Conservation (phyloP, 176 grass and related monocot genomes). For the Ampelocalamus luodianensis region DNA sequence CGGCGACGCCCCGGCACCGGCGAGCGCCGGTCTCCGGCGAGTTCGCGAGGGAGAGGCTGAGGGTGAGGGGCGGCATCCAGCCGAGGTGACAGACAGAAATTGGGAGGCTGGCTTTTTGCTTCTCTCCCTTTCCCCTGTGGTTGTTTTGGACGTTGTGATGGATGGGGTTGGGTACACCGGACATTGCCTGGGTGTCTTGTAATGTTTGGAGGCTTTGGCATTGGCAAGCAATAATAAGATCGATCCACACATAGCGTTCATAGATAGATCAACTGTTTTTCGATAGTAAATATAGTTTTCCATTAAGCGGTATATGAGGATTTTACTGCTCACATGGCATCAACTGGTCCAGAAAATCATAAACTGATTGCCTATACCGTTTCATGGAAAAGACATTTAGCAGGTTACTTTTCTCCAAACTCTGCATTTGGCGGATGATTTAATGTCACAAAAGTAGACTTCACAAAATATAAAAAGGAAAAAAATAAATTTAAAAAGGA, state of each 20-base stretch:
- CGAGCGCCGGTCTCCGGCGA: slow-evolving; percentile 36
- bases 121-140: not conserved
- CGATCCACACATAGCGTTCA: not conserved
- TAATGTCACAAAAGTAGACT: too few relatives aligned
- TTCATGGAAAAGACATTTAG: too few relatives aligned
- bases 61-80: slow-evolving; percentile 55
- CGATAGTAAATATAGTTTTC: not conserved
- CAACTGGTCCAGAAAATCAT: not conserved
- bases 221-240: not conserved
- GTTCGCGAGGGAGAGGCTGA: slow-evolving; percentile 51
- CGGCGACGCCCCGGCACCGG: slow-evolving; percentile 2
- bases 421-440: too few relatives aligned
- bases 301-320: not conserved
- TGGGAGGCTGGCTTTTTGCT: not conserved
- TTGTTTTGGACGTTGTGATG: not conserved
- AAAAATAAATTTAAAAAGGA: too few relatives aligned
- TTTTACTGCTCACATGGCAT: not conserved
- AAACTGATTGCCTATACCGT: too few relatives aligned
- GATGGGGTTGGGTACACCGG: not conserved
- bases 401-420: too few relatives aligned
- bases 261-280: not conserved
- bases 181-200: not conserved
- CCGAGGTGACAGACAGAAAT: slow-evolving; percentile 35
- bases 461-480: too few relatives aligned
- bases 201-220: not conserved